phyloP scores from a whole-genome alignment of 208 protist genomes.

The Entamoeba dispar region DNA sequence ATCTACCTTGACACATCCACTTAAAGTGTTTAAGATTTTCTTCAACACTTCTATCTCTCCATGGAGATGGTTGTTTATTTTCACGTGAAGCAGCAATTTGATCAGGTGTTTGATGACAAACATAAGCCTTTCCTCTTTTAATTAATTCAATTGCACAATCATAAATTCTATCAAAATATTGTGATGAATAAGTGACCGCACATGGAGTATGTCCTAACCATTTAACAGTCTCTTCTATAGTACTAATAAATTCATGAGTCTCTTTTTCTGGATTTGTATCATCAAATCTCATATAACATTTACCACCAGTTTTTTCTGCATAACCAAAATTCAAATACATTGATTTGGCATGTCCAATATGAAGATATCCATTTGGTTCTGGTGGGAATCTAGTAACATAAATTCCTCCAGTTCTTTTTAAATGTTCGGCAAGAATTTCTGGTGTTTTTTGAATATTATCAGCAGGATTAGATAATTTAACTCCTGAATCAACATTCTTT shows the following conservation, averaged over 20 bases:
- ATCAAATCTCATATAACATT: conserved; percentile 78
- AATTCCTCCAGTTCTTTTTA: not conserved
- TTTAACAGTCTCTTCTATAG: conserved; percentile 51
- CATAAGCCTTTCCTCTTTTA: conserved; percentile 63
- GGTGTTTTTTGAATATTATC: not conserved
- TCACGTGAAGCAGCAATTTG: conserved; percentile 64
- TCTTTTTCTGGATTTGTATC: conserved; percentile 94
- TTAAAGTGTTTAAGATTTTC: conserved; percentile 66
- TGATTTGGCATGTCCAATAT: conserved; percentile 95
- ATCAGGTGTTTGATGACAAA: conserved; percentile 74
- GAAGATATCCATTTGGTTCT: conserved; percentile 65
- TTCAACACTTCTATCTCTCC: conserved; percentile 37
- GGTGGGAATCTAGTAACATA: conserved; percentile 22
- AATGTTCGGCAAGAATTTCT: not conserved
- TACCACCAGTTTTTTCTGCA: conserved; percentile 61
- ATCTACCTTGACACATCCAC: conserved; percentile 68
- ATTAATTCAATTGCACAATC: conserved; percentile 86
- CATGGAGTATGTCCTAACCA: conserved; percentile 52
- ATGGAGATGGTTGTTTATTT: not conserved
- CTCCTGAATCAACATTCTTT: not conserved
- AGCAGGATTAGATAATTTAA: not conserved
- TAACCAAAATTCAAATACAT: conserved; percentile 94
- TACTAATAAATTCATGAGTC: conserved; percentile 82
- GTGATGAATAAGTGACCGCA: conserved; percentile 76
- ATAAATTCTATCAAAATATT: conserved; percentile 92